phyloP scores from a whole-genome alignment of 768 basidiomycete genomes.

The Tremella yokohamensis region DNA sequence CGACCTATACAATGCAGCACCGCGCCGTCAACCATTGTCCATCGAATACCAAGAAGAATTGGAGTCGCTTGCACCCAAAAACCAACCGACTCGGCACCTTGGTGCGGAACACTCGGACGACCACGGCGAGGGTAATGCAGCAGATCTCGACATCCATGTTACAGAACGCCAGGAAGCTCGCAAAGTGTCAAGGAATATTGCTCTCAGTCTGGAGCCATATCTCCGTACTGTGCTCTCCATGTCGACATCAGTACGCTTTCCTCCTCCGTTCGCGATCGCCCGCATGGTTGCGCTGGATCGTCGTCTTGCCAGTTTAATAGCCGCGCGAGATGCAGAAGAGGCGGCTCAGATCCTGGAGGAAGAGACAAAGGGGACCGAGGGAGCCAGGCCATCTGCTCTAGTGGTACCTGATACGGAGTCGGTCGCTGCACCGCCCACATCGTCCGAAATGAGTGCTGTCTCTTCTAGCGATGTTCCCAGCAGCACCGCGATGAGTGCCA shows the following conservation, averaged over 20 bases:
- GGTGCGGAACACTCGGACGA: neutral
- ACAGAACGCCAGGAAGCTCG: slow-evolving; percentile 21
- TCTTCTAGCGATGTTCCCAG: slow-evolving; percentile 15
- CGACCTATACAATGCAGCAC: slow-evolving; percentile 51
- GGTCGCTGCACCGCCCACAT: slow-evolving; percentile 5
- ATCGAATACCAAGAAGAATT: slow-evolving; percentile 32
- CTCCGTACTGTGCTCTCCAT: slow-evolving; percentile 83
- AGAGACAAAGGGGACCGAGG: slow-evolving; percentile 52
- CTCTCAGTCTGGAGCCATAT: slow-evolving; percentile 78
- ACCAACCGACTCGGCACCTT: slow-evolving; percentile 54
- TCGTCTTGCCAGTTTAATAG: slow-evolving; percentile 64
- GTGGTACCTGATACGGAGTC: slow-evolving; percentile 8
- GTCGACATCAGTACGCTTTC: slow-evolving; percentile 85
- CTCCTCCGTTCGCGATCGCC: slow-evolving; percentile 80
- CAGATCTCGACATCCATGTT: slow-evolving; percentile 7
- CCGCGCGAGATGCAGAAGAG: slow-evolving; percentile 80
- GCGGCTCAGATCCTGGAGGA: slow-evolving; percentile 59
- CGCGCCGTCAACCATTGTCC: slow-evolving; percentile 30
- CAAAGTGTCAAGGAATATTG: slow-evolving; percentile 62
- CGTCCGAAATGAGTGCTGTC: slow-evolving; percentile 6
- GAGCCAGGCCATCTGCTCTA: slow-evolving; percentile 6
- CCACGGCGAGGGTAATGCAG: neutral
- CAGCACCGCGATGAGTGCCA: slow-evolving; percentile 25
- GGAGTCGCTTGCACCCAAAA: slow-evolving; percentile 21
- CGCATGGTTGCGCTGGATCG: slow-evolving; percentile 86